Percentiles rank a stretch among this genome's conserved stretches.
Conservation (phyloP, 306 rosid genomes). For the Dryas octopetala region DNA sequence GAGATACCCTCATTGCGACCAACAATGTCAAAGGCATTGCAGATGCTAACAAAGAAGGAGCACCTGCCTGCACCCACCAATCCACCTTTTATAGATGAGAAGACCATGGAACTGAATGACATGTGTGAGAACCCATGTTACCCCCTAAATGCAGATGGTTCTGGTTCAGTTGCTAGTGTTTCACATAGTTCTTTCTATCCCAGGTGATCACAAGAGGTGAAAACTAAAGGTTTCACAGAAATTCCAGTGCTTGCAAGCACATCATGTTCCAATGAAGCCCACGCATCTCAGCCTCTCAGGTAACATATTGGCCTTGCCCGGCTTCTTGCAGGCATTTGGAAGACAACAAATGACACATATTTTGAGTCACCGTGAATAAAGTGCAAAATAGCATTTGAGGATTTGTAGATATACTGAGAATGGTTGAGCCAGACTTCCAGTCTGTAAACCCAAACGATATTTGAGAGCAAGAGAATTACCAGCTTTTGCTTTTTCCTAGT, state of each 20-base stretch:
- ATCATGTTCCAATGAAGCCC: background rate
- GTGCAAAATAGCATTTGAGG: constrained; percentile 9
- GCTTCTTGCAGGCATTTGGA: constrained; percentile 5
- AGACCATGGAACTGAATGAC: constrained; percentile 75
- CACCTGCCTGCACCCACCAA: constrained; percentile 65
- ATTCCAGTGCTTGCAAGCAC: background rate
- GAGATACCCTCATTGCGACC: constrained; percentile 72
- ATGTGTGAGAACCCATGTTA: constrained; percentile 42
- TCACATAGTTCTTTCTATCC: constrained; percentile 71
- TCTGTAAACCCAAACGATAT: too few relatives aligned
- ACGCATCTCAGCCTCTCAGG: background rate
- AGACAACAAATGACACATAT: background rate
- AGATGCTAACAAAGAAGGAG: constrained; percentile 66
- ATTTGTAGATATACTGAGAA: constrained; percentile 12
- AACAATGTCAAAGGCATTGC: constrained; percentile 68
- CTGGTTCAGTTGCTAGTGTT: constrained; percentile 62
- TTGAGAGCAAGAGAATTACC: too few relatives aligned
- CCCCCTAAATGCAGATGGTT: constrained; percentile 32
- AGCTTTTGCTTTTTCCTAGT: background rate
- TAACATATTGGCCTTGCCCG: background rate
- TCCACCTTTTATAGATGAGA: constrained; percentile 89
- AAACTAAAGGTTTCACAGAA: background rate
- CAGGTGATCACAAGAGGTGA: constrained; percentile 42
- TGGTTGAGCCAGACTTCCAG: background rate
- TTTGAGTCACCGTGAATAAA: constrained; percentile 1